Evolutionary conservation across 2,329 filamentous ascomycete species (phyloP).

Genomic region (Ceratocystis harringtonii): DNA sequence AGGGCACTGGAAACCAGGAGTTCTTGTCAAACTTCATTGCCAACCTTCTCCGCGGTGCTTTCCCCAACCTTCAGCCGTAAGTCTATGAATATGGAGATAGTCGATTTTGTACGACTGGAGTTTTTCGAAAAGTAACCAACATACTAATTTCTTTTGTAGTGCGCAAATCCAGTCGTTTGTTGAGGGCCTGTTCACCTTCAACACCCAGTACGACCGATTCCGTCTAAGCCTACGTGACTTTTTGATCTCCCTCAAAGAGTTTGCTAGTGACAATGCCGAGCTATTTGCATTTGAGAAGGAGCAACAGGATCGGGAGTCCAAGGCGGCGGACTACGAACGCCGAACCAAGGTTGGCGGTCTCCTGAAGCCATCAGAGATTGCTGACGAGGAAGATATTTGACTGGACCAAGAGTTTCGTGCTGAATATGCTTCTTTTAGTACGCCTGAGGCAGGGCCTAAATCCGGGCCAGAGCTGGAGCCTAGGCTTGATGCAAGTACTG

Average conservation of each 20-base stretch:
- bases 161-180: constrained; percentile 83
- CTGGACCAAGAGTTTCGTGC: constrained; percentile 52
- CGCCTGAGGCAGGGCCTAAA: constrained; percentile 22
- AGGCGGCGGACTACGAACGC: constrained; percentile 77
- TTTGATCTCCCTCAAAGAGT: constrained; percentile 93
- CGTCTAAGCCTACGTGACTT: constrained; percentile 93
- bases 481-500: constrained; percentile 13
- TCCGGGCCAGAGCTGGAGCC: constrained; percentile 23
- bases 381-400: constrained; percentile 73
- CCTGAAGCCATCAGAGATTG: constrained; percentile 93
- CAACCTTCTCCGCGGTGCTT: constrained; percentile 72
- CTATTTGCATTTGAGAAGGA: constrained; percentile 90
- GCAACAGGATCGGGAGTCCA: constrained; percentile 71
- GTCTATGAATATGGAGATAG: constrained; percentile 25
- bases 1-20: constrained; percentile 76
- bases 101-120: not conserved
- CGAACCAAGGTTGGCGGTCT: constrained; percentile 90
- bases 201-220: constrained; percentile 84
- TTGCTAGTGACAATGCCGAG: constrained; percentile 87
- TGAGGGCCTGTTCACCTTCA: constrained; percentile 72
- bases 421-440: constrained; percentile 32
- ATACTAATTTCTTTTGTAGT: constrained; percentile 31
- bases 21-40: constrained; percentile 82
- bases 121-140: constrained; percentile 18
- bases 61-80: constrained; percentile 82